These are phyloP conservation scores for Erodium maritimum DNA, from an alignment of 345 rosid genomes.

Conservation along the genomic window DNA sequence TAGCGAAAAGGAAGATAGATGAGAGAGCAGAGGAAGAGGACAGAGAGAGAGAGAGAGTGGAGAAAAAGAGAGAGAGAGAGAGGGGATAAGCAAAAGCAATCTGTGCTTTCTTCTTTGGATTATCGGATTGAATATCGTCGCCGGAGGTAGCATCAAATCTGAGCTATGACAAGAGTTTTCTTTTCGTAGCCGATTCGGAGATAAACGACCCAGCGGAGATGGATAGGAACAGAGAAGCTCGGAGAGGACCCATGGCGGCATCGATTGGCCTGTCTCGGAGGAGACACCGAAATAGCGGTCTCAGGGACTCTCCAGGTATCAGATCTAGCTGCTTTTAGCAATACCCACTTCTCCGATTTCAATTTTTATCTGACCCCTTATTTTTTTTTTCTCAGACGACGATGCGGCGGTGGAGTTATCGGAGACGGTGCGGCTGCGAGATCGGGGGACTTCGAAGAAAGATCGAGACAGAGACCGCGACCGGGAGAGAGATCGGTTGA, in stretches of 20 bases:
- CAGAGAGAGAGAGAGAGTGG: slow-evolving; percentile 18
- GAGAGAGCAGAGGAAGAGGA: slow-evolving; percentile 9
- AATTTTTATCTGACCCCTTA: not conserved
- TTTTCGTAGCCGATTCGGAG: slow-evolving; percentile 12
- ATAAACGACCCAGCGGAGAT: slow-evolving; percentile 17
- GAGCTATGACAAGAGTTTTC: slow-evolving; percentile 25
- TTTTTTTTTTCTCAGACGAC: slow-evolving; percentile 41
- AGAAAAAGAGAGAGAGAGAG: slow-evolving; percentile 2
- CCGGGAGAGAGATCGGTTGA: slow-evolving; percentile 68
- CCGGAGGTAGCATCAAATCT: slow-evolving; percentile 5
- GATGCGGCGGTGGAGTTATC: slow-evolving; percentile 62
- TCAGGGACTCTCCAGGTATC: slow-evolving; percentile 91
- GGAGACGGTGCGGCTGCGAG: slow-evolving; percentile 75
- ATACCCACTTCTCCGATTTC: not conserved
- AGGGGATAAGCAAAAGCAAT: not conserved
- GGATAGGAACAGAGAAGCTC: slow-evolving; percentile 91
- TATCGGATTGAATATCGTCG: slow-evolving; percentile 2
- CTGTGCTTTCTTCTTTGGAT: not conserved
- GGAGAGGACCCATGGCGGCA: slow-evolving; percentile 56
- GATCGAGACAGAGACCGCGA: slow-evolving; percentile 75
- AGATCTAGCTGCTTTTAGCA: slow-evolving; percentile 24
- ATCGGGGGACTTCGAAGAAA: slow-evolving; percentile 51
- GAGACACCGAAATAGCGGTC: slow-evolving; percentile 58
- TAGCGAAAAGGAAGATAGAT: slow-evolving; percentile 35
- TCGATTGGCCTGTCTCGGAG: slow-evolving; percentile 67